A percentile compares a stretch with the other conserved stretches of the same genome.
Evolutionary conservation across 2,329 filamentous ascomycete species (phyloP).

Genomic region (Pleurostoma richardsiae): DNA sequence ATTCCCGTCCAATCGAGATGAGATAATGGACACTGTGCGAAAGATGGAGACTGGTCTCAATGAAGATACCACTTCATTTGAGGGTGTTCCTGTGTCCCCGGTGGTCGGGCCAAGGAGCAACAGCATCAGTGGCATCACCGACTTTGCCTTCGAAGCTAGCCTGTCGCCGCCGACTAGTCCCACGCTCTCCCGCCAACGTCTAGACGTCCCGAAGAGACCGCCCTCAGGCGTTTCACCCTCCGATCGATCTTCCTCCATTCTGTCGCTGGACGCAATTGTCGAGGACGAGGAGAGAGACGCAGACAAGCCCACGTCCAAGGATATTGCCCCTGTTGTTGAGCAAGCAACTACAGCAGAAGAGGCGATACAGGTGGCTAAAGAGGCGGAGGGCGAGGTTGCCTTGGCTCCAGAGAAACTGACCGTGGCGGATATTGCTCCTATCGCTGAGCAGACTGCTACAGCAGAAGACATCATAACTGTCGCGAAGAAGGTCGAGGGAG

Average conservation of each 20-base stretch:
- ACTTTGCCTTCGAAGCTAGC: slow-evolving; percentile 28
- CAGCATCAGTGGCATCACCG: slow-evolving; percentile 25
- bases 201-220: slow-evolving; percentile 14
- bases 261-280: slow-evolving; percentile 39
- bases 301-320: slow-evolving; percentile 7
- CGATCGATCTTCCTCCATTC: slow-evolving; percentile 23
- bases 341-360: slow-evolving; percentile 15
- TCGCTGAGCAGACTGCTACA: slow-evolving; percentile 5
- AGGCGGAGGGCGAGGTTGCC: slow-evolving; percentile 9
- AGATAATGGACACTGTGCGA: slow-evolving; percentile 39
- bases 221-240: slow-evolving; percentile 18
- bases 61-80: slow-evolving; percentile 30
- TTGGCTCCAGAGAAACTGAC: slow-evolving; percentile 4
- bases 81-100: slow-evolving; percentile 29
- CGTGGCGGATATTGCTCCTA: slow-evolving; percentile 13
- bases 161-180: slow-evolving; percentile 30
- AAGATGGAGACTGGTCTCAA: slow-evolving; percentile 38
- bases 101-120: slow-evolving; percentile 24
- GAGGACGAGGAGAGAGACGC: slow-evolving; percentile 11
- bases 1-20: slow-evolving; percentile 39
- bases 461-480: neutral
- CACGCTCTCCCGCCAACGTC: slow-evolving; percentile 9
- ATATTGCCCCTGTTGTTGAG: slow-evolving; percentile 14
- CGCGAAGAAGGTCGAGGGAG: slow-evolving; percentile 1
- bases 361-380: slow-evolving; percentile 10